Evolutionary conservation across 2,329 filamentous ascomycete species (phyloP), one percentile per base, ranked within the genome.

Genomic region (Thelonectria olida): DNA sequence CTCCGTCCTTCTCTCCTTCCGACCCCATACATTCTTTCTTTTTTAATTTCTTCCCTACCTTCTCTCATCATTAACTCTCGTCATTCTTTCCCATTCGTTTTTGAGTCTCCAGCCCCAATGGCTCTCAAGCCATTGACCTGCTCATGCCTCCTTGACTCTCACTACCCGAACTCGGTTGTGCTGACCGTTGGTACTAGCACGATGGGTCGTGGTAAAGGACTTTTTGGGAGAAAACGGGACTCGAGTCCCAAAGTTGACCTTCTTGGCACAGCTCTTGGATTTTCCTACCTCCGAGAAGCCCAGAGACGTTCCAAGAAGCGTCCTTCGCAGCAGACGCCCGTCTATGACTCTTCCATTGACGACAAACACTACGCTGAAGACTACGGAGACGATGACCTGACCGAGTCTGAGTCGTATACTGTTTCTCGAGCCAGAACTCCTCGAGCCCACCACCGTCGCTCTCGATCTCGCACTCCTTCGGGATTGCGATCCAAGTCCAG

Each of bases 221-320:
- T 58, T 12, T 49, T 65, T 38, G 54, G 60, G 7, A 58, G 58
- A 12, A 66, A 61, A 10, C 56, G 55, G 53, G 45, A 50, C 23
- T 28, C 58, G 23, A 61, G 60, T n/a, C 62, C 61, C 22, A 61
- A 66, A n/a, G 42, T 74, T 23, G 73, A 74, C 52, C 62, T 74
- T 7, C 56, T 75, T 23, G 66, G 69, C 9, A 70, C 71, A 3
- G 60, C 66, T 5, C 74, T 75, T 55, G 72, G 72, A 6, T 48
- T 73, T 9, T 71, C 73, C 2, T 69, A 69, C 25, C 58, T 55
- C 20, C 61, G 62, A 7, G 54, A 65, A 13, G 31, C 62, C 27
- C 38, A 34, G 12, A 56, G 61, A 39, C 52, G 57, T 13, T 38
- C 22, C 13, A 51, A 53, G 22, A 58, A 54, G 31, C 65, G 52